These are phyloP conservation scores for Knoxdaviesia proteae DNA, from an alignment of 2,329 filamentous ascomycete species.

Conservation along the genomic window DNA sequence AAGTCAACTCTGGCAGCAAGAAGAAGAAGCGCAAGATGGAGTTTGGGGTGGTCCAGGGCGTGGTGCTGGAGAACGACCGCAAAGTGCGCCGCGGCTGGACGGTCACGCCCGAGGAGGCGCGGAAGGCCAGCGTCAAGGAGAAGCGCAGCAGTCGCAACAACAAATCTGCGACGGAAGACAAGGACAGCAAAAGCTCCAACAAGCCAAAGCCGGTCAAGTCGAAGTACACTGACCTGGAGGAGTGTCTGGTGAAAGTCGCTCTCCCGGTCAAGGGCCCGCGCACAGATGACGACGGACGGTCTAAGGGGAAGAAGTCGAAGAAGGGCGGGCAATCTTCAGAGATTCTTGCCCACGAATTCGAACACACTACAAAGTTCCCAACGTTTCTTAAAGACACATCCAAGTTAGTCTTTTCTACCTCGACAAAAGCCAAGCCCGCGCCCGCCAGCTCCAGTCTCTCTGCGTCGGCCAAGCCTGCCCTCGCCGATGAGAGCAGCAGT, in stretches of 20 bases:
- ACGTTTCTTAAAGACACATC: conserved; percentile 47
- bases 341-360: conserved; percentile 70
- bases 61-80: conserved; percentile 50
- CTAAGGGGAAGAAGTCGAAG: conserved; percentile 37
- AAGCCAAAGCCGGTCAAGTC: conserved; percentile 42
- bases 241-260: conserved; percentile 70
- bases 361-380: conserved; percentile 63
- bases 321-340: conserved; percentile 33
- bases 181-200: conserved; percentile 26
- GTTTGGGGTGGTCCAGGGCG: conserved; percentile 35
- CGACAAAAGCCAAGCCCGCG: not conserved
- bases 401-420: conserved; percentile 5
- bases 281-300: conserved; percentile 18
- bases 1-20: conserved; percentile 11
- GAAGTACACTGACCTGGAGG: conserved; percentile 60
- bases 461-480: conserved; percentile 5
- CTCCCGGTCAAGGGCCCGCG: conserved; percentile 30
- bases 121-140: conserved; percentile 23
- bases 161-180: conserved; percentile 23
- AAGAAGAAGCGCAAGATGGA: conserved; percentile 35
- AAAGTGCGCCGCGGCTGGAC: conserved; percentile 85
- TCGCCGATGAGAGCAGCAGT: conserved; percentile 5
- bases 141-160: conserved; percentile 14
- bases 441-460: not conserved
- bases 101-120: conserved; percentile 33